Evolutionary conservation across 23 red algal species (phyloP).

Genomic region (Gracilaria gracilis): DNA sequence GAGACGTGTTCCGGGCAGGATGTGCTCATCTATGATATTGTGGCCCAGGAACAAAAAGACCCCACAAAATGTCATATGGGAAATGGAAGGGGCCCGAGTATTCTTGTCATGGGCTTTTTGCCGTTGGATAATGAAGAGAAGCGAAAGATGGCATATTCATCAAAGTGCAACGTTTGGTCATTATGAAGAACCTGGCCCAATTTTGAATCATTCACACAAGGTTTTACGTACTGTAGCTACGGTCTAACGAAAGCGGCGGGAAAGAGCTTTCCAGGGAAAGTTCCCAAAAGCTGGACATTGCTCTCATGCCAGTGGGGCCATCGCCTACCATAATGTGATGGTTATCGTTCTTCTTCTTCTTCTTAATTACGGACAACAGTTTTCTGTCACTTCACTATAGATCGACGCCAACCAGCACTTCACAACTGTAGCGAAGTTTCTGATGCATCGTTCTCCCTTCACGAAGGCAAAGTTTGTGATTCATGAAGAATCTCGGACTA

Average conservation of each 20-base stretch:
- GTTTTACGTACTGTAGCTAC: background rate
- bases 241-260: background rate
- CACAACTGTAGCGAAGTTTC: too few species aligned
- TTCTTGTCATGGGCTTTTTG: background rate
- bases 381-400: too few species aligned
- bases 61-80: too few species aligned
- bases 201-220: background rate
- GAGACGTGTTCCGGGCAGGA: constrained; percentile 1
- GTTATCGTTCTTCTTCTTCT: too few species aligned
- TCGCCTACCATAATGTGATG: too few species aligned
- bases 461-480: too few species aligned
- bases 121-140: constrained; percentile 30
- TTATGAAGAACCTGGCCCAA: background rate
- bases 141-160: background rate
- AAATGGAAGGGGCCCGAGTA: background rate
- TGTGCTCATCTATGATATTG: background rate
- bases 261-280: too few species aligned
- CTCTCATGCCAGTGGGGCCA: background rate
- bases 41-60: background rate
- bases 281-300: background rate
- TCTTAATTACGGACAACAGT: too few species aligned
- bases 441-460: too few species aligned
- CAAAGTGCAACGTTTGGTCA: background rate
- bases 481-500: too few species aligned
- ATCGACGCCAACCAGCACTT: too few species aligned